Percentiles rank a stretch among this genome's conserved stretches.
These are phyloP conservation scores for Hortiboletus campestris DNA, from an alignment of 768 basidiomycete genomes.

Conservation along the genomic window DNA sequence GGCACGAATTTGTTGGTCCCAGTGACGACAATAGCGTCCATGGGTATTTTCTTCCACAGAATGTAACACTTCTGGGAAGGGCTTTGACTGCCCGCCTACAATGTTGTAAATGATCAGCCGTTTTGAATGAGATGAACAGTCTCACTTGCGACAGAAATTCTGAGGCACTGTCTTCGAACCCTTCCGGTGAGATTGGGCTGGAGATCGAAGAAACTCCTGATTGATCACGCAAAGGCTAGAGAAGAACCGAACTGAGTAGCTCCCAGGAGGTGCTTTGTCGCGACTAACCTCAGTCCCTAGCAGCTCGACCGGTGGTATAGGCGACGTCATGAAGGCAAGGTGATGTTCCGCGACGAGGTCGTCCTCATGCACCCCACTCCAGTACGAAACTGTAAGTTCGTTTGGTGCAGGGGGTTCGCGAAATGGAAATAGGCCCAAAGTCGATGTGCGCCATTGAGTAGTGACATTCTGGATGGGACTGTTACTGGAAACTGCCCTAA, in stretches of 20 bases:
- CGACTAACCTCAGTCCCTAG: not conserved
- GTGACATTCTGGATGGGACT: not conserved
- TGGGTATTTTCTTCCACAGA: constrained; percentile 10
- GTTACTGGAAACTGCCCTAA: not conserved
- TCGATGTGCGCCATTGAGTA: not conserved
- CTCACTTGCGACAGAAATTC: constrained; percentile 5
- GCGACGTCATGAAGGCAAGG: not conserved
- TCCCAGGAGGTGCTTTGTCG: not conserved
- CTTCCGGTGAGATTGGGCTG: not conserved
- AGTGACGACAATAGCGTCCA: constrained; percentile 22
- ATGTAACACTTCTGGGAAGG: constrained; percentile 16
- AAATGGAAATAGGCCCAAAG: not conserved
- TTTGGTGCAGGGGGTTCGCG: not conserved
- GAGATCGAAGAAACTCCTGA: not conserved
- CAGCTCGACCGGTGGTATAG: not conserved
- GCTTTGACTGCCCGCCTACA: not conserved
- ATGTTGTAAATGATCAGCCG: not conserved
- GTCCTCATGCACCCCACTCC: not conserved
- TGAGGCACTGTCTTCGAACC: not conserved
- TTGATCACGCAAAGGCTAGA: not conserved
- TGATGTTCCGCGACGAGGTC: not conserved
- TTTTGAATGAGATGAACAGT: not conserved
- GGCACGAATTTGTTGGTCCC: constrained; percentile 51
- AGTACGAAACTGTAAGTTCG: not conserved
- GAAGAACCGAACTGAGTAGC: not conserved